These are phyloP conservation scores for Wilhelminamyces savonicus DNA, from an alignment of 805 yeast genomes.

Conservation along the genomic window DNA sequence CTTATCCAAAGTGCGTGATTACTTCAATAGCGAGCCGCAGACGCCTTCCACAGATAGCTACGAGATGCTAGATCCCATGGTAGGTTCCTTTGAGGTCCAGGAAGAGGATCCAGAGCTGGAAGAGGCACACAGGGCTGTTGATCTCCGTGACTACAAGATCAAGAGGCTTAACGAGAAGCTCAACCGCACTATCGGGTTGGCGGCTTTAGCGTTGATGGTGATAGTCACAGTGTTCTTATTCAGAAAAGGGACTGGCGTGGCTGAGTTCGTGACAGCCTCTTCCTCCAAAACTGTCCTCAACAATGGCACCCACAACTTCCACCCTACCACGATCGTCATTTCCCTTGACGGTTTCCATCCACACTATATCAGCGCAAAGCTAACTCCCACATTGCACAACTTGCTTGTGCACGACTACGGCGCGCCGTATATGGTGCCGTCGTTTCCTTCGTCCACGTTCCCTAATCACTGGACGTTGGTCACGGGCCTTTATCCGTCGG, in stretches of 20 bases:
- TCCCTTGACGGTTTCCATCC: constrained; percentile 93
- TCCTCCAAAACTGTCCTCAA: constrained; percentile 18
- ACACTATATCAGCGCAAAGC: constrained; percentile 58
- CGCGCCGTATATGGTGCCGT: constrained; percentile 80
- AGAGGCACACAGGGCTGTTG: constrained; percentile 1
- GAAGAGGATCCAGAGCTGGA: constrained; percentile 1
- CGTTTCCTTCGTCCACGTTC: constrained; percentile 84
- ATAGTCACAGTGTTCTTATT: constrained; percentile 4
- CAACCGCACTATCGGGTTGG: constrained; percentile 9
- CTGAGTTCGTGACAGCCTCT: background rate
- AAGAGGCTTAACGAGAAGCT: constrained; percentile 17
- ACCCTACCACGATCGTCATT: constrained; percentile 74
- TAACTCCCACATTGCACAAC: constrained; percentile 67
- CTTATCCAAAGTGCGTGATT: constrained; percentile 1
- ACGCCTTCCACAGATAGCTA: constrained; percentile 3
- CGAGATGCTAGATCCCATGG: constrained; percentile 4
- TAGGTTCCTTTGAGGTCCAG: constrained; percentile 1
- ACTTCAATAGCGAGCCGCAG: background rate
- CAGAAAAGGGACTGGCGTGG: background rate
- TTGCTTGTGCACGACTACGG: constrained; percentile 48
- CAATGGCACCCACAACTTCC: constrained; percentile 64
- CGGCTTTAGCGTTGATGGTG: constrained; percentile 5
- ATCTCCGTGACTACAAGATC: constrained; percentile 19
- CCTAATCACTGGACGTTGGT: constrained; percentile 91
- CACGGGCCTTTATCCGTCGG: constrained; percentile 78